These are phyloP conservation scores for Hortiboletus rubellus DNA, from an alignment of 1,284 basidiomycete species.

Conservation along the genomic window DNA sequence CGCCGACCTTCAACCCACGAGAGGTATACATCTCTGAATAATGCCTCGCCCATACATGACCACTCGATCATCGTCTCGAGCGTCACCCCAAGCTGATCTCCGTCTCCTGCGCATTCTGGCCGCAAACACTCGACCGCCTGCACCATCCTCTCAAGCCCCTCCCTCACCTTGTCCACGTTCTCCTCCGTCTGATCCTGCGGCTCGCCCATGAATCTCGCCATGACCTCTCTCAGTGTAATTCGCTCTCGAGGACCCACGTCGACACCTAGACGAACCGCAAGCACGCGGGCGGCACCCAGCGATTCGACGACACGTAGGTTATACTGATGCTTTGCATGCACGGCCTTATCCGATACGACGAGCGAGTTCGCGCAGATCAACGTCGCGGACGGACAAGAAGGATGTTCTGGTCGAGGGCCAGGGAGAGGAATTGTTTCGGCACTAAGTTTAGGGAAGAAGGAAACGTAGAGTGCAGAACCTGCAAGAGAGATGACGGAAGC, in stretches of 20 bases:
- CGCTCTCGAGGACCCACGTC: slow-evolving; percentile 45
- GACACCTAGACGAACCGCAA: slow-evolving; percentile 59
- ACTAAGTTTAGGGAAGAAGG: slow-evolving; percentile 75
- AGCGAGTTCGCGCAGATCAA: slow-evolving; percentile 86
- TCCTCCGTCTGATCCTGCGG: slow-evolving; percentile 43
- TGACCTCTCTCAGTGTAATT: slow-evolving; percentile 51
- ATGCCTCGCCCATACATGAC: slow-evolving; percentile 55
- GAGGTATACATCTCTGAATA: slow-evolving; percentile 68
- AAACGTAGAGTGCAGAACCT: slow-evolving; percentile 73
- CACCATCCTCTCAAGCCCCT: slow-evolving; percentile 49
- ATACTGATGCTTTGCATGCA: slow-evolving; percentile 75
- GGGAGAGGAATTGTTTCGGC: slow-evolving; percentile 65
- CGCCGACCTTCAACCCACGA: slow-evolving; percentile 72
- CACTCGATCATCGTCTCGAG: slow-evolving; percentile 71
- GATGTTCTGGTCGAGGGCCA: slow-evolving; percentile 36
- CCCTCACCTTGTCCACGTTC: slow-evolving; percentile 44
- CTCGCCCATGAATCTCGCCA: slow-evolving; percentile 52
- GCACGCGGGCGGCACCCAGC: slow-evolving; percentile 72
- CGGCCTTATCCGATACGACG: slow-evolving; percentile 79
- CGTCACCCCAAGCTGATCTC: slow-evolving; percentile 55
- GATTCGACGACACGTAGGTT: slow-evolving; percentile 89
- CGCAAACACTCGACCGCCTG: slow-evolving; percentile 55
- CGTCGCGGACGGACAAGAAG: slow-evolving; percentile 41
- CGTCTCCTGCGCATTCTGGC: slow-evolving; percentile 37
- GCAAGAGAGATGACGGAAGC: slow-evolving; percentile 75